Evolutionary conservation across 352 stramenopile genomes (phyloP).

Genomic region (Phytophthora constricta): DNA sequence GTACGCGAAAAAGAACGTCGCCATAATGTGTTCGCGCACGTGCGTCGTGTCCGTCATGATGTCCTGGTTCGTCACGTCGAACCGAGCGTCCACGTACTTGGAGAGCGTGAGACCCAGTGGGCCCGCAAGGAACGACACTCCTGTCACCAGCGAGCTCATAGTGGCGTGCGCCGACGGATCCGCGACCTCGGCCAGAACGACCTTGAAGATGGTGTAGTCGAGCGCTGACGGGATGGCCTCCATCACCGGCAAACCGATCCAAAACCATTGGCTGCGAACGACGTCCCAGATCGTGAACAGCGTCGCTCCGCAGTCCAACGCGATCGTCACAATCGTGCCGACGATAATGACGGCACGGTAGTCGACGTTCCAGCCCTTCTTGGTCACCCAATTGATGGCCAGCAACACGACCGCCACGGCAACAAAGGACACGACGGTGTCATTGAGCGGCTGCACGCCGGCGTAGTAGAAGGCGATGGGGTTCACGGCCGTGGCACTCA

Average conservation of each 20-base stretch:
- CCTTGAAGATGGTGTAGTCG: slow-evolving; percentile 60
- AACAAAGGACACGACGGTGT: slow-evolving; percentile 61
- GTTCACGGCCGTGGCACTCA: slow-evolving; percentile 49
- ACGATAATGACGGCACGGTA: slow-evolving; percentile 48
- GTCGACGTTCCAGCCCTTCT: slow-evolving; percentile 52
- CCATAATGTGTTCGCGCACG: too few species aligned
- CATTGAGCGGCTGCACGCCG: slow-evolving; percentile 58
- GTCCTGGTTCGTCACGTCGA: slow-evolving; percentile 54
- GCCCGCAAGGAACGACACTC: slow-evolving; percentile 50
- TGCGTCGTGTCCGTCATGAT: too few species aligned
- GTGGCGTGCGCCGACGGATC: slow-evolving; percentile 28
- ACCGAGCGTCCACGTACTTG: slow-evolving; percentile 59
- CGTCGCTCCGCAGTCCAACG: slow-evolving; percentile 48
- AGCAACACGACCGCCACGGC: slow-evolving; percentile 38
- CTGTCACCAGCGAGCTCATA: slow-evolving; percentile 54
- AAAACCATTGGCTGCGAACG: slow-evolving; percentile 72
- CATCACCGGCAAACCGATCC: slow-evolving; percentile 64
- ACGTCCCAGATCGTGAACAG: slow-evolving; percentile 69
- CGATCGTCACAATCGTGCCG: slow-evolving; percentile 37
- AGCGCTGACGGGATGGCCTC: slow-evolving; percentile 59
- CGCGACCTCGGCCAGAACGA: slow-evolving; percentile 57
- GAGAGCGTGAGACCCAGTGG: slow-evolving; percentile 47
- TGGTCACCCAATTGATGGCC: slow-evolving; percentile 37
- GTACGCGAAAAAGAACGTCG: slow-evolving; percentile 69
- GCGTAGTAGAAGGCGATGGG: slow-evolving; percentile 61